Evolutionary conservation across 164 flowering plant species (phyloP), one percentile per base, ranked within the genome.

Genomic region (Akebia trifoliata): DNA sequence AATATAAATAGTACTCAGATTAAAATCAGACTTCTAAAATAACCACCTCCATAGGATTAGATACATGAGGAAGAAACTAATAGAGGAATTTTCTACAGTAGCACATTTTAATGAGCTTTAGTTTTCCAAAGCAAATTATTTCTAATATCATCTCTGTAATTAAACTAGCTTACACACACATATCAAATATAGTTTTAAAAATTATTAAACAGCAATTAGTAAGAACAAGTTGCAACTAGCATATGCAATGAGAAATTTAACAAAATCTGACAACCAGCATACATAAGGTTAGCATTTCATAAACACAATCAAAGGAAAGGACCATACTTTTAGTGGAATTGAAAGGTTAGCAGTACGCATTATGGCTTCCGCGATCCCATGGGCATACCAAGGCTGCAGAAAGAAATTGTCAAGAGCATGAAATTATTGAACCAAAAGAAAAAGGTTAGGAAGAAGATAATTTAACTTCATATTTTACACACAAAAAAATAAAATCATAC

Each of bases 361-460:
- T 50, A 94, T 94, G 51, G 99, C 87, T 71, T 86, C 97, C 67
- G 97, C 95, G 71, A 94, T 90, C 32, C 86, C 99, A 75, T 86
- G 97, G 46, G 97, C 95, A 78, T 94, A 90, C 99, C 99, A 94
- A 69, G 99, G 99, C 97, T 94, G 69, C 65, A 78, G 59, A 49
- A 50, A 50, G 38, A 42, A 11, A 42, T 28, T 20, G 9, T 21
- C 25, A 18, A 46, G 18, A 25, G 38, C 26, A 60, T 15, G 26
- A 48, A 36, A 17, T 38, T 2, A 17, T 37, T 8, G 18, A 34
- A 38, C 30, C 30, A 47, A 34, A 4, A 53, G 25, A 44, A 39
- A 40, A 12, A 50, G 18, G 2, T 6, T 2, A 32, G 17, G n/a
- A 44, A 49, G 20, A 25, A 15, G 9, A 51, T 4, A 14, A 20